Percentiles rank a stretch among this genome's conserved stretches.
Conservation (phyloP, 2,329 filamentous ascomycete genomes). For the Colletotrichum salicis region DNA sequence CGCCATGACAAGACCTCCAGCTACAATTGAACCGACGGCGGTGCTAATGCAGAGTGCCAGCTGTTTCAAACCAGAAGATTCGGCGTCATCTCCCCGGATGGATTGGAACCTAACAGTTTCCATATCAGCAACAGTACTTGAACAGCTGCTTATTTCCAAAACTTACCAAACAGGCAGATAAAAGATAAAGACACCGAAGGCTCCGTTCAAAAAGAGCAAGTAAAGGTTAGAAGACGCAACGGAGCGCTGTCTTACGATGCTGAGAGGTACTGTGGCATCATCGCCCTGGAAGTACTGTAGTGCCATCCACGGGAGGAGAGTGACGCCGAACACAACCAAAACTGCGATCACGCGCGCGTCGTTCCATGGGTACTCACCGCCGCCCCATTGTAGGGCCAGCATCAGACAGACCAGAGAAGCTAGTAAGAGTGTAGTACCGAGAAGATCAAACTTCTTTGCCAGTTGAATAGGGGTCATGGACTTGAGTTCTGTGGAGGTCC, state of each 20-base stretch:
- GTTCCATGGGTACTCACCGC: slow-evolving; percentile 43
- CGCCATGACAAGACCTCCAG: slow-evolving; percentile 47
- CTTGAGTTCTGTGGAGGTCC: neutral
- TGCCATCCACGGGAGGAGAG: slow-evolving; percentile 41
- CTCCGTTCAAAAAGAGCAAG: neutral
- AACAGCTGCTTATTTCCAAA: neutral
- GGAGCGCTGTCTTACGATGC: neutral
- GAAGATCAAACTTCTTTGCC: slow-evolving; percentile 39
- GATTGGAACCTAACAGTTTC: slow-evolving; percentile 48
- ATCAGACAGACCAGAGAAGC: slow-evolving; percentile 49
- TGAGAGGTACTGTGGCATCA: slow-evolving; percentile 54
- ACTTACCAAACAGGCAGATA: slow-evolving; percentile 53
- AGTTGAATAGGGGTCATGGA: neutral
- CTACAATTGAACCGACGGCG: slow-evolving; percentile 45
- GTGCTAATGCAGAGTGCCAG: slow-evolving; percentile 51
- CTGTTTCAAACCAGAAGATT: slow-evolving; percentile 51
- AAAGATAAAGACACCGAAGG: slow-evolving; percentile 50
- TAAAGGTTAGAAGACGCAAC: neutral
- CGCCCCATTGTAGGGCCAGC: slow-evolving; percentile 56
- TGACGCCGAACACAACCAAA: slow-evolving; percentile 40
- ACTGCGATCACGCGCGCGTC: slow-evolving; percentile 42
- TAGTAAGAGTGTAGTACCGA: slow-evolving; percentile 31
- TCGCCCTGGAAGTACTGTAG: slow-evolving; percentile 56
- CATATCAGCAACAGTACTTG: neutral
- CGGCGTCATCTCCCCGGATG: slow-evolving; percentile 50